Base-by-base conservation (phyloP, 371 early-diverging fungal species). In the Lichtheimia ramosa region DNA sequence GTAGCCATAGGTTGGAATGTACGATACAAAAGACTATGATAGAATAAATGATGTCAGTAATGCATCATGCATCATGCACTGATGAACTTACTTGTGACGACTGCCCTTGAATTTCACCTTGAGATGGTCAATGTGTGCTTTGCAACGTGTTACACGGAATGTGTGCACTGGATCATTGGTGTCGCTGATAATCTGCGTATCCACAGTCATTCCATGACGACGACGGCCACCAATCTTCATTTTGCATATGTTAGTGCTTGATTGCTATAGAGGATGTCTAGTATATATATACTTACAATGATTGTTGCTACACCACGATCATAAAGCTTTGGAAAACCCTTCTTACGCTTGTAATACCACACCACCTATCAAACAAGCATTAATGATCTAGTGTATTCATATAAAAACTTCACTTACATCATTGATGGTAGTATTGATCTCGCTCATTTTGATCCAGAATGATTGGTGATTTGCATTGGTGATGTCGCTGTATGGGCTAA, bases 261-360 rank as follows among this genome's bases (percentile, higher is more conserved):
- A 14, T 0, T 49, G n/a, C 8, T 3, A 18, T n/a, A 14, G 8
- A 34, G 2, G 10, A 21, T 50, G 16, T 18, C 13, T 2, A 20
- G 28, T 4, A 24, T n/a, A n/a, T n/a, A n/a, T n/a, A 13, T 23
- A 61, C 73, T 64, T 68, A 74, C 66, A 2, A 27, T 18, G 14
- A 75, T 23, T 18, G 70, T 75, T 1, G 82, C 83, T 51, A 84
- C 75, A 43, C 89, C 89, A 10, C 69, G 79, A 61, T 89, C 89
- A 48, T 71, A 68, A 15, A 87, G 48, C 21, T 66, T 64, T 14
- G 73, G 70, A 65, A 89, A 85, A 0, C 87, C 85, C 0, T 66
- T 68, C 57, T 85, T 85, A n/a, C 77, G 78, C 54, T 74, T 76
- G 63, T 78, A 77, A 18, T 80, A 84, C 57, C 85, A 89, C 7